Evolutionary conservation across 352 stramenopile genomes (phyloP).

Genomic region (Phytophthora pistaciae): DNA sequence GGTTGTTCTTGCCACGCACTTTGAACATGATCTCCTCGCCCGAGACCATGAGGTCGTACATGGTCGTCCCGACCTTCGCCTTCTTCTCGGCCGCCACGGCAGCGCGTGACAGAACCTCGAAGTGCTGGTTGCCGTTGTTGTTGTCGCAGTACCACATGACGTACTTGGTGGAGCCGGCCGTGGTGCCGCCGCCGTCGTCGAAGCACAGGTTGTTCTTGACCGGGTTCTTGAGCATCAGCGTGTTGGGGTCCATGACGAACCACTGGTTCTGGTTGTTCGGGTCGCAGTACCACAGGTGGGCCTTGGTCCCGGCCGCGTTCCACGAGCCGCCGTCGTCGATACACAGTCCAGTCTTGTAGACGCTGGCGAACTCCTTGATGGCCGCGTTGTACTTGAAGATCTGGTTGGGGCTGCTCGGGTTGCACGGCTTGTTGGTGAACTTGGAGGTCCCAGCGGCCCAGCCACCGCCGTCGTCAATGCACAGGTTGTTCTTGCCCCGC

Average conservation of each 20-base stretch:
- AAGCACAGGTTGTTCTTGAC: conserved; percentile 41
- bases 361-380: conserved; percentile 21
- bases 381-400: conserved; percentile 35
- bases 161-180: conserved; percentile 20
- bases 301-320: conserved; percentile 16
- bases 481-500: conserved; percentile 36
- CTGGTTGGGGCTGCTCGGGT: conserved; percentile 40
- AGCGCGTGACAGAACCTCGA: conserved; percentile 19
- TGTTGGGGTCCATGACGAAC: conserved; percentile 31
- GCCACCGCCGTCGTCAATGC: conserved; percentile 43
- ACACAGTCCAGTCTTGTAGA: conserved; percentile 32
- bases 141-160: conserved; percentile 28
- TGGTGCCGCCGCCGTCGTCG: conserved; percentile 26
- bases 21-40: conserved; percentile 35
- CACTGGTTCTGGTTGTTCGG: conserved; percentile 33
- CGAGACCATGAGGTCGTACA: conserved; percentile 31
- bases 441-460: conserved; percentile 18
- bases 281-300: conserved; percentile 36
- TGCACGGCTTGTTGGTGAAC: conserved; percentile 35
- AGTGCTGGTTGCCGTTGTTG: conserved; percentile 28
- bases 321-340: conserved; percentile 29
- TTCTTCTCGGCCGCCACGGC: conserved; percentile 28
- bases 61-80: conserved; percentile 14
- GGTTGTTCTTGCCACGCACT: conserved; percentile 30
- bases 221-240: conserved; percentile 36